Evolutionary conservation across 106 monocot genomes (phyloP), one percentile per base, ranked within the genome.

Genomic region (Platanthera zijinensis): DNA sequence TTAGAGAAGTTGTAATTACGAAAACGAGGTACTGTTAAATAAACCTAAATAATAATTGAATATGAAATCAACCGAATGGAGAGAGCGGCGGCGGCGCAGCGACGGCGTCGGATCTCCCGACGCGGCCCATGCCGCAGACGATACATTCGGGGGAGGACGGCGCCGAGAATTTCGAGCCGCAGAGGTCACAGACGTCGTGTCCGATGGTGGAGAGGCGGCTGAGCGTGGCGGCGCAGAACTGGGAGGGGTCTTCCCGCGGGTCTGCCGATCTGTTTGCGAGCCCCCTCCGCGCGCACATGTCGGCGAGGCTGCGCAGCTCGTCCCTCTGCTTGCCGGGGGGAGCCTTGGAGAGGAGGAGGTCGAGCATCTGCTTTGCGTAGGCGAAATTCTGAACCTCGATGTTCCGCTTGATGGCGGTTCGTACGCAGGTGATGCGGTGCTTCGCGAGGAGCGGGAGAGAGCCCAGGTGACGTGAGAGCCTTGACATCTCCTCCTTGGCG

Each of bases 61-160:
- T 9, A 64, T 19, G 32, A 39, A 30, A 10, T 66, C 66, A 66
- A 3, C 94, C 94, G 52, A 97, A 97, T 19, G 93, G 96, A 0
- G 91, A 88, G 2, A 91, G 77, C 45, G 85, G 86, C 47, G 91
- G 87, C 50, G 85, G 91, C 1, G 83, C 78, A 15, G 83, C 39
- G 39, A 39, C 74, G 61, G 94, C 72, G 81, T 97, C 94, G 5
- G 96, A 97, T 73, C 96, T 93, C 77, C 89, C 91, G 57, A 97
- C 91, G 84, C 89, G 85, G 39, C 96, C 96, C 93, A 97, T 97
- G n/a, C 96, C 96, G 69, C 96, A 97, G n/a, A 97, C 81, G 10
- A 97, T 88, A 57, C 96, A 97, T 18, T 91, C 93, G 9, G 96
- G 96, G 9, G 96, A 64, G 0, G 87, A 75, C 57, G 94, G 89